Percentiles rank a stretch among this genome's conserved stretches.
Conservation (phyloP, 129 eudicot genomes). For the Artemisia annua region DNA sequence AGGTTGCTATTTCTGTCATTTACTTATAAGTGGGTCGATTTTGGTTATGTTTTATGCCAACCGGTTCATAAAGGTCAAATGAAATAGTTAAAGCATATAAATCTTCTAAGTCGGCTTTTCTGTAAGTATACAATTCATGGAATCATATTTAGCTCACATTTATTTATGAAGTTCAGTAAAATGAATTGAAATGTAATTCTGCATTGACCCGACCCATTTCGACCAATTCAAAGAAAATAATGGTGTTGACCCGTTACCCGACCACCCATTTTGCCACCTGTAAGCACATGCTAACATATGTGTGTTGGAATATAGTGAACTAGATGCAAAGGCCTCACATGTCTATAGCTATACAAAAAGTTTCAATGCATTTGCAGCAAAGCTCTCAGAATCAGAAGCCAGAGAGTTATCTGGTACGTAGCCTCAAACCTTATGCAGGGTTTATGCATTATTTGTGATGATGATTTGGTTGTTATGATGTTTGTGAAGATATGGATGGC, state of each 20-base stretch:
- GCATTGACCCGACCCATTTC: neutral
- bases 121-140: no score
- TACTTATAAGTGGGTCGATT: neutral
- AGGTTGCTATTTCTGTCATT: neutral
- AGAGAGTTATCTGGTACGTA: slow-evolving; percentile 57
- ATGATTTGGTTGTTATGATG: neutral
- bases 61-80: neutral
- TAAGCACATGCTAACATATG: neutral
- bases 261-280: slow-evolving; percentile 10
- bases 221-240: neutral
- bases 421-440: neutral
- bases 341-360: slow-evolving; percentile 76
- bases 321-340: slow-evolving; percentile 62
- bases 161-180: neutral
- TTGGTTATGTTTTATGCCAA: neutral
- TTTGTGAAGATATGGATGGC: slow-evolving; percentile 60
- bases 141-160: neutral
- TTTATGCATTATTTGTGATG: neutral
- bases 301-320: slow-evolving; percentile 44
- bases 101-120: no score
- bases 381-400: slow-evolving; percentile 70
- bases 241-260: neutral
- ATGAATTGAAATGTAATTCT: neutral
- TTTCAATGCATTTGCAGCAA: slow-evolving; percentile 94
- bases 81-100: neutral